Conservation (phyloP, 352 stramenopile genomes). For the Pythium volutum region DNA sequence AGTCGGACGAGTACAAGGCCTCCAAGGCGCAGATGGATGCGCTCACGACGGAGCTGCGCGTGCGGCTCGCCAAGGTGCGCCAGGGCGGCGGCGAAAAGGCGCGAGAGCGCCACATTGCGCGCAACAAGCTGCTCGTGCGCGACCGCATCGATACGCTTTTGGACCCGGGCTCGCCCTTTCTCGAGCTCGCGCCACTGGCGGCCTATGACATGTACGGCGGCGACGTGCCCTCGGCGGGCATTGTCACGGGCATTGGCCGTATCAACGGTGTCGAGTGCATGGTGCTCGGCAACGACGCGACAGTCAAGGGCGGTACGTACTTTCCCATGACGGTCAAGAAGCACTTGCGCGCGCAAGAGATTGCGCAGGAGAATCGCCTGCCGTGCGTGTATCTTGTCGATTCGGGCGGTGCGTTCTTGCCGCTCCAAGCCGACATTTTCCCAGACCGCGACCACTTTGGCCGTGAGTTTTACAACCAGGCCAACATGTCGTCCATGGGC, state of each 20-base stretch:
- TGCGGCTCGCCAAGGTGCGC: constrained; percentile 39
- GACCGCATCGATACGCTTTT: constrained; percentile 95
- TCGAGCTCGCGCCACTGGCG: constrained; percentile 93
- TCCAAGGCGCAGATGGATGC: constrained; percentile 55
- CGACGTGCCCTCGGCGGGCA: constrained; percentile 79
- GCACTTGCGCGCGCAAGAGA: constrained; percentile 93
- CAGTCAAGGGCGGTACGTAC: constrained; percentile 98
- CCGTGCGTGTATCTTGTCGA: constrained; percentile 98
- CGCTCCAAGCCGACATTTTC: constrained; percentile 96
- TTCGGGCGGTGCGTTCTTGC: constrained; percentile 94
- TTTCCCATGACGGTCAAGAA: constrained; percentile 99
- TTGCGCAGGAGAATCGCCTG: constrained; percentile 94
- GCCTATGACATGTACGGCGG: constrained; percentile 84
- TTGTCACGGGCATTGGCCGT: constrained; percentile 89
- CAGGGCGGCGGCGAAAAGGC: constrained; percentile 68
- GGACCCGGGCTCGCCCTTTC: constrained; percentile 93
- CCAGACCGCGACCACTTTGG: constrained; percentile 97
- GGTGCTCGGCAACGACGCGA: constrained; percentile 98
- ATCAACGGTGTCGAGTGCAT: constrained; percentile 91
- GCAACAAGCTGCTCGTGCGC: constrained; percentile 82
- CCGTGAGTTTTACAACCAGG: constrained; percentile 99
- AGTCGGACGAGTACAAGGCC: constrained; percentile 54
- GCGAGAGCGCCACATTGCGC: constrained; percentile 62
- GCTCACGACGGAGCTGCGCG: constrained; percentile 45
- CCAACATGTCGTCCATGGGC: constrained; percentile 91